Percentiles rank a stretch among this genome's conserved stretches.
Conservation (phyloP, 2,329 filamentous ascomycete species). For the Penicillium sp. region DNA sequence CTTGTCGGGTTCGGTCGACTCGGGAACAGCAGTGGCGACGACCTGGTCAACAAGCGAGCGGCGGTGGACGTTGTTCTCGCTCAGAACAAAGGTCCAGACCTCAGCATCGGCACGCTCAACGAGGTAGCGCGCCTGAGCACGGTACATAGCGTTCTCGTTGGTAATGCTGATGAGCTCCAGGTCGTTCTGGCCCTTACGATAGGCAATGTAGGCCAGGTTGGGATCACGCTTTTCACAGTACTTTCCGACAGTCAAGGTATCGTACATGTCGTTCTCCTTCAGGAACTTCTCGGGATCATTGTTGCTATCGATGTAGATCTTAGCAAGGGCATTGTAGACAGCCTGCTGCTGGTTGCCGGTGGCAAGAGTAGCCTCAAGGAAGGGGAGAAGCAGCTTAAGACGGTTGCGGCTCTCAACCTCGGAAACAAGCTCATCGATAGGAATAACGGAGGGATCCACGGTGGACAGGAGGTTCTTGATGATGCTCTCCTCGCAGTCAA, state of each 20-base stretch:
- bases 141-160: constrained; percentile 99
- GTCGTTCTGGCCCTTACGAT: constrained; percentile 96
- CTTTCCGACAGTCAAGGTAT: constrained; percentile 88
- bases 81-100: constrained; percentile 93
- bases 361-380: constrained; percentile 89
- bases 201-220: constrained; percentile 92
- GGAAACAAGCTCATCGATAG: constrained; percentile 88
- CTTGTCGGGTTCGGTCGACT: constrained; percentile 90
- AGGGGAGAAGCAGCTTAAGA: constrained; percentile 91
- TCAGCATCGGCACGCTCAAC: constrained; percentile 87
- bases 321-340: constrained; percentile 94
- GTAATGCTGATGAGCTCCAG: constrained; percentile 96
- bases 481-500: constrained; percentile 94
- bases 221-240: constrained; percentile 99
- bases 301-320: constrained; percentile 99
- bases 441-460: constrained; percentile 81
- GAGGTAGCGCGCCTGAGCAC: constrained; percentile 93
- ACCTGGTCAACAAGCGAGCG: constrained; percentile 95
- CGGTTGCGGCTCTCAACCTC: constrained; percentile 97
- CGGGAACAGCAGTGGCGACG: constrained; percentile 90
- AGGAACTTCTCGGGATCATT: constrained; percentile 97
- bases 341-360: constrained; percentile 94
- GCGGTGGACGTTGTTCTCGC: constrained; percentile 92
- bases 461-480: constrained; percentile 90
- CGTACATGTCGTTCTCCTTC: constrained; percentile 96